Conservation (phyloP, 495 filamentous ascomycete genomes). For the Lasiosphaeria hispida region DNA sequence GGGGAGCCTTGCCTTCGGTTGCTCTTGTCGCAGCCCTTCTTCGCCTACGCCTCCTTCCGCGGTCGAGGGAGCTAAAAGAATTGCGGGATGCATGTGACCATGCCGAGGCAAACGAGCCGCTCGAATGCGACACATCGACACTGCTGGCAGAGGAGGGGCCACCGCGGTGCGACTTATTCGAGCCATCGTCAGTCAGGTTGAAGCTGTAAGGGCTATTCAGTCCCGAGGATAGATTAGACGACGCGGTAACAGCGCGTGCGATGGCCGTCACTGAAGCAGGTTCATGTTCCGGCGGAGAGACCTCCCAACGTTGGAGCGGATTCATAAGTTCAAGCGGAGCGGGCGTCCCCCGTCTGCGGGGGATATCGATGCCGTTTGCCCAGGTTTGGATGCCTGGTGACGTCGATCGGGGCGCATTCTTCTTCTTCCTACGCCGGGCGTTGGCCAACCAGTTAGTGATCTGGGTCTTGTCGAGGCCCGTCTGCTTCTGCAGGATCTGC, state of each 20-base stretch:
- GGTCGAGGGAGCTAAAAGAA: constrained; percentile 57
- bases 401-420: constrained; percentile 54
- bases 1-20: constrained; percentile 14
- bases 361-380: constrained; percentile 68
- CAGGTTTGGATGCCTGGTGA: constrained; percentile 54
- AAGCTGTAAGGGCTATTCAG: constrained; percentile 53
- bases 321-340: constrained; percentile 64
- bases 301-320: constrained; percentile 80
- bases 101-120: constrained; percentile 69
- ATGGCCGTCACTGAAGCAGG: constrained; percentile 77
- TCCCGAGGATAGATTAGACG: constrained; percentile 48
- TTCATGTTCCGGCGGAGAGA: constrained; percentile 85
- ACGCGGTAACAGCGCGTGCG: constrained; percentile 66
- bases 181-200: constrained; percentile 62
- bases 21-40: constrained; percentile 44
- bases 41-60: constrained; percentile 70
- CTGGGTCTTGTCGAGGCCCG: constrained; percentile 71
- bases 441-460: constrained; percentile 88
- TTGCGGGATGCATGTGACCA: constrained; percentile 65
- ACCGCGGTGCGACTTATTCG: constrained; percentile 64
- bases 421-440: constrained; percentile 73
- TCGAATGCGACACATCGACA: constrained; percentile 67
- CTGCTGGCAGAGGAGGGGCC: constrained; percentile 67
- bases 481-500: constrained; percentile 65
- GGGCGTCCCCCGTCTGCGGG: constrained; percentile 43